Percentiles rank a stretch among this genome's conserved stretches.
These are phyloP conservation scores for Colletotrichum limetticola DNA, from an alignment of 2,329 filamentous ascomycete genomes.

Conservation along the genomic window DNA sequence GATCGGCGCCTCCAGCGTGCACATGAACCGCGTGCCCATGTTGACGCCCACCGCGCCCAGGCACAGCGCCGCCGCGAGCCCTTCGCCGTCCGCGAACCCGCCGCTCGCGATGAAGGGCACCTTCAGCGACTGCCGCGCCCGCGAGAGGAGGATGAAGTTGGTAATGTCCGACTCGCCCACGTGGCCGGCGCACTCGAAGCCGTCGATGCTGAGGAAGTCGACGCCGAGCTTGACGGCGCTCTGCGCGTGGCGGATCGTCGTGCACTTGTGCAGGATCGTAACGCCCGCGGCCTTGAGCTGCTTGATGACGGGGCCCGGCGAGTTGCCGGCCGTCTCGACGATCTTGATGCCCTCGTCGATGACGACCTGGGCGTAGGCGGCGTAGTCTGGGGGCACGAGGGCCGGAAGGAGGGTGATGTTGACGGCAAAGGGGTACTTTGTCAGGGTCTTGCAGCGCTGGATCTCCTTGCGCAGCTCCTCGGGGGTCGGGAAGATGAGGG, in stretches of 20 bases:
- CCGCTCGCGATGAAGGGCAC: constrained; percentile 96
- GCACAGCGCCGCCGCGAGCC: constrained; percentile 88
- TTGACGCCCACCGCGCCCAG: constrained; percentile 95
- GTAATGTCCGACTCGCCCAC: constrained; percentile 90
- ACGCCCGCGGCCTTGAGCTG: constrained; percentile 84
- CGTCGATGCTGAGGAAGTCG: constrained; percentile 96
- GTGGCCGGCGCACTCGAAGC: constrained; percentile 95
- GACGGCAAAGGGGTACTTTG: constrained; percentile 84
- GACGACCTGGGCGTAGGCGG: constrained; percentile 88
- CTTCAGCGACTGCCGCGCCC: constrained; percentile 83
- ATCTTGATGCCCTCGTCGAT: constrained; percentile 93
- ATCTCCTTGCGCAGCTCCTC: constrained; percentile 95
- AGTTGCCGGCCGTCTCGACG: constrained; percentile 93
- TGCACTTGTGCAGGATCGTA: constrained; percentile 96
- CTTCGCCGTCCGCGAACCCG: constrained; percentile 94
- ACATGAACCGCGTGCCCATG: constrained; percentile 99
- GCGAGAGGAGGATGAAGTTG: constrained; percentile 87
- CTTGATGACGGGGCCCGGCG: constrained; percentile 87
- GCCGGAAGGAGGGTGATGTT: constrained; percentile 95
- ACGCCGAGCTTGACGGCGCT: constrained; percentile 94
- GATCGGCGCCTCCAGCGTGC: constrained; percentile 91
- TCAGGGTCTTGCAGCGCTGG: constrained; percentile 83
- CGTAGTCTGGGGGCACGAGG: constrained; percentile 91
- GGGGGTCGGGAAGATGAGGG: constrained; percentile 91
- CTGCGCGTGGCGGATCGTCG: constrained; percentile 91